Percentiles rank a stretch among this genome's conserved stretches.
Evolutionary conservation across 768 basidiomycete species (phyloP).

Genomic region (Boletellus sp.): DNA sequence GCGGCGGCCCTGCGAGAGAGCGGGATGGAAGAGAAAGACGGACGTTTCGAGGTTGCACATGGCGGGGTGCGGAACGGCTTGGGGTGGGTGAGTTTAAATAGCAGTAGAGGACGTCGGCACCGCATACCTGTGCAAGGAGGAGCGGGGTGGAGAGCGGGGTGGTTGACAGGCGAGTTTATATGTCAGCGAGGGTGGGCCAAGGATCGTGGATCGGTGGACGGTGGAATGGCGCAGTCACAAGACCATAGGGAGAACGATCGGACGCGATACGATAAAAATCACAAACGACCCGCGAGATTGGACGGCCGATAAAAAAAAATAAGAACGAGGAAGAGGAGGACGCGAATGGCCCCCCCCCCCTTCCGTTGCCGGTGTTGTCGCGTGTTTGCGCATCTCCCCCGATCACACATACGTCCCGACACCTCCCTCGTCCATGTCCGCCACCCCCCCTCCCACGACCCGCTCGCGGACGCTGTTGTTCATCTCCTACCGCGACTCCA

Average conservation of each 20-base stretch:
- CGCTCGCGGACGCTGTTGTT: constrained; percentile 91
- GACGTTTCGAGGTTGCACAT: constrained; percentile 63
- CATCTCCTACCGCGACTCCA: constrained; percentile 87
- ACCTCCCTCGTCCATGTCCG: constrained; percentile 26
- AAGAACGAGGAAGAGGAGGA: too few relatives aligned
- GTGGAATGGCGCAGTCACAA: constrained; percentile 25
- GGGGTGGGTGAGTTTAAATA: not conserved
- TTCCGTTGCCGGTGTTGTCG: constrained; percentile 16
- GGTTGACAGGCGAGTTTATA: constrained; percentile 33
- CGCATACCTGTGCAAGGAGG: constrained; percentile 3
- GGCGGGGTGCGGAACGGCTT: not conserved
- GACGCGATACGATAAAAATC: constrained; percentile 30
- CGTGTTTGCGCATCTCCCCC: constrained; percentile 17
- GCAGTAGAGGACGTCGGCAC: too few relatives aligned
- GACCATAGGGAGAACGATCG: constrained; percentile 30
- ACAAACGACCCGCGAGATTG: constrained; percentile 13
- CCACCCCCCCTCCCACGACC: constrained; percentile 48
- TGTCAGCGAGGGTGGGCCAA: constrained; percentile 16
- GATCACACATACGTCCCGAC: constrained; percentile 18
- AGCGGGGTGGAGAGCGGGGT: constrained; percentile 5
- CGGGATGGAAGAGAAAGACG: constrained; percentile 16
- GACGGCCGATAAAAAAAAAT: constrained; percentile 11
- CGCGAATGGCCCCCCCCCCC: not conserved
- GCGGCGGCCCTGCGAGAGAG: not conserved
- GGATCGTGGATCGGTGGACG: constrained; percentile 11